Percentiles rank a stretch among this genome's conserved stretches.
Conservation (phyloP, 2,329 filamentous ascomycete species). For the Xylaria sp. region DNA sequence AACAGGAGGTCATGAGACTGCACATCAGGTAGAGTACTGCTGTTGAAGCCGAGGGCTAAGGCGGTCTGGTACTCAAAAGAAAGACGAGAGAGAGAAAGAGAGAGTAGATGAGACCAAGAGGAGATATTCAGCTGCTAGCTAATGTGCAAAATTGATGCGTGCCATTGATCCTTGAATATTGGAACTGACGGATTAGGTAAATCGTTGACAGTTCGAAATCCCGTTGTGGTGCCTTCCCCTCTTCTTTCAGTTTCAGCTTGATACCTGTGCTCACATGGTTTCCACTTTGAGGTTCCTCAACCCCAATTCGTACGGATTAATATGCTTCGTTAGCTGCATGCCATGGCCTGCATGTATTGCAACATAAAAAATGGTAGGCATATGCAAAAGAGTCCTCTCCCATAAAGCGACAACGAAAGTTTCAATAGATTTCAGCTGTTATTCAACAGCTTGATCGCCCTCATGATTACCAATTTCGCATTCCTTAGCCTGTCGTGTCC, state of each 20-base stretch:
- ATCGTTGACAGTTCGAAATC: neutral
- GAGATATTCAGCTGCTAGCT: neutral
- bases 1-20: neutral
- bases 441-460: conserved; percentile 11
- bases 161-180: neutral
- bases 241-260: conserved; percentile 4
- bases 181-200: neutral
- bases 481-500: neutral
- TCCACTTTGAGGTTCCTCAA: neutral
- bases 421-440: conserved; percentile 1
- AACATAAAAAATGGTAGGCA: neutral
- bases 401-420: conserved; percentile 4
- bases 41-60: neutral
- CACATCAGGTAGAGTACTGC: neutral
- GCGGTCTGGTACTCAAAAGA: neutral
- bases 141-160: neutral
- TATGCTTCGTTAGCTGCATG: neutral
- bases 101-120: neutral
- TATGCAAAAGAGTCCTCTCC: neutral
- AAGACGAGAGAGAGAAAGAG: no score
- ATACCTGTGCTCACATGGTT: neutral
- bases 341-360: neutral
- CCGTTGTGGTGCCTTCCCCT: neutral
- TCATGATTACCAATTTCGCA: conserved; percentile 11
- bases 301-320: neutral